These are phyloP conservation scores for Huntiella abstrusa DNA, from an alignment of 2,329 filamentous ascomycete genomes.

Conservation along the genomic window DNA sequence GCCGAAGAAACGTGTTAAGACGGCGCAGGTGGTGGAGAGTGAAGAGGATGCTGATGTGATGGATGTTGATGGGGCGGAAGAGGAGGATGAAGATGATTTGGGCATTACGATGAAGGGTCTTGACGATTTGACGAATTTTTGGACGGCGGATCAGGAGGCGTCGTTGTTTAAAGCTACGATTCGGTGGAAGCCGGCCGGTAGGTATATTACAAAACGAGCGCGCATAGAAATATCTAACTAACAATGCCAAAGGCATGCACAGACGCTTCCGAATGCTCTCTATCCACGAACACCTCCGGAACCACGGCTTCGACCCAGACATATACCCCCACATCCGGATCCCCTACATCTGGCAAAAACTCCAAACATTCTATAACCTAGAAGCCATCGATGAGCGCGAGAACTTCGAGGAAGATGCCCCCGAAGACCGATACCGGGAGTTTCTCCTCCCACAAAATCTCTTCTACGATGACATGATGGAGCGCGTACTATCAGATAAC, in stretches of 20 bases:
- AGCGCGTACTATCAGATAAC: slow-evolving; percentile 16
- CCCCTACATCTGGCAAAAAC: slow-evolving; percentile 79
- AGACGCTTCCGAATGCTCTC: slow-evolving; percentile 87
- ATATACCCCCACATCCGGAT: slow-evolving; percentile 64
- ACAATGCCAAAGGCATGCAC: slow-evolving; percentile 50
- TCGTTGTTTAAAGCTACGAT: slow-evolving; percentile 87
- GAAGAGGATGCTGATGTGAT: slow-evolving; percentile 44
- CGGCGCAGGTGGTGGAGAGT: slow-evolving; percentile 25
- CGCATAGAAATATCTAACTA: background rate
- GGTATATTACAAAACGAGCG: slow-evolving; percentile 9
- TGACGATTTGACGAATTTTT: slow-evolving; percentile 39
- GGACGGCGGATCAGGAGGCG: slow-evolving; percentile 91
- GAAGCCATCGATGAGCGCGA: slow-evolving; percentile 73
- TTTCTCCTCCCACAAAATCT: slow-evolving; percentile 39
- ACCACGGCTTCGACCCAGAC: slow-evolving; percentile 59
- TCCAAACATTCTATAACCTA: slow-evolving; percentile 68
- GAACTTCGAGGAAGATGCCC: slow-evolving; percentile 40
- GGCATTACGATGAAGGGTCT: slow-evolving; percentile 32
- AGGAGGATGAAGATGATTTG: slow-evolving; percentile 32
- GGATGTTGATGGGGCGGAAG: slow-evolving; percentile 37
- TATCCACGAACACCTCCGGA: slow-evolving; percentile 61
- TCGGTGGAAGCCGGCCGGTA: slow-evolving; percentile 88
- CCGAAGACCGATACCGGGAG: slow-evolving; percentile 42
- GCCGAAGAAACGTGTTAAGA: slow-evolving; percentile 48
- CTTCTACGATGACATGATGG: slow-evolving; percentile 23